phyloP scores from a whole-genome alignment of 371 early-diverging fungal genomes.

The Mucor indicus region DNA sequence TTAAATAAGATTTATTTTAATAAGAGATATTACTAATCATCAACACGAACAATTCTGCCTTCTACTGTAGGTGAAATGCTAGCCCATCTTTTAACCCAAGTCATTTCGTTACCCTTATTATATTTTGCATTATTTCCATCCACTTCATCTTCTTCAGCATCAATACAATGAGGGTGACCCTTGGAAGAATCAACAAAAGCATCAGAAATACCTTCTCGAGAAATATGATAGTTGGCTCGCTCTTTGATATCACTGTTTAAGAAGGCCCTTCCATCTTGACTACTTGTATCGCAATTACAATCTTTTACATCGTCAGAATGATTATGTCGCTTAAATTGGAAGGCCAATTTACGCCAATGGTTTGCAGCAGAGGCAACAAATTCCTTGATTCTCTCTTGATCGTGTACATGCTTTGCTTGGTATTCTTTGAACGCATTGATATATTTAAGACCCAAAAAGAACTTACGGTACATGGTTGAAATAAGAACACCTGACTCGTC shows the following conservation, averaged over 20 bases:
- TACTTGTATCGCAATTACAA: slow-evolving; percentile 5
- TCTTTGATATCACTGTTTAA: slow-evolving; percentile 9
- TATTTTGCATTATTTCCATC: not conserved
- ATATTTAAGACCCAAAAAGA: slow-evolving; percentile 58
- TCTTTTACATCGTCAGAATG: slow-evolving; percentile 14
- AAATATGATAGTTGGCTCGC: slow-evolving; percentile 18
- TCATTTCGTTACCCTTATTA: slow-evolving; percentile 7
- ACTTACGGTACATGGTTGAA: slow-evolving; percentile 49
- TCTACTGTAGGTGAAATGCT: slow-evolving; percentile 40
- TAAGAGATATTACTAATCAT: too few relatives aligned
- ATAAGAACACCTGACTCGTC: slow-evolving; percentile 59
- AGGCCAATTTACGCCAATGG: slow-evolving; percentile 21
- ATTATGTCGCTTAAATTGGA: slow-evolving; percentile 12
- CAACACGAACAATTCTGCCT: slow-evolving; percentile 38
- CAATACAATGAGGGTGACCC: slow-evolving; percentile 26
- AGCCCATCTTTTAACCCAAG: slow-evolving; percentile 42
- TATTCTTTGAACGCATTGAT: slow-evolving; percentile 41
- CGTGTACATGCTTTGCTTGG: slow-evolving; percentile 14
- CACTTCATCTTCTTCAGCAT: slow-evolving; percentile 23
- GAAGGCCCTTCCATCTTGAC: slow-evolving; percentile 4
- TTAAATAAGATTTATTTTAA: too few relatives aligned
- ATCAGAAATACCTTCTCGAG: slow-evolving; percentile 17
- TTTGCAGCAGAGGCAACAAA: slow-evolving; percentile 18
- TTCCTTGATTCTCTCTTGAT: slow-evolving; percentile 11
- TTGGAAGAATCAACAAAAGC: slow-evolving; percentile 25